Base-by-base conservation (phyloP, 2,329 filamentous ascomycete genomes). In the Malbranchea zuffiana region DNA sequence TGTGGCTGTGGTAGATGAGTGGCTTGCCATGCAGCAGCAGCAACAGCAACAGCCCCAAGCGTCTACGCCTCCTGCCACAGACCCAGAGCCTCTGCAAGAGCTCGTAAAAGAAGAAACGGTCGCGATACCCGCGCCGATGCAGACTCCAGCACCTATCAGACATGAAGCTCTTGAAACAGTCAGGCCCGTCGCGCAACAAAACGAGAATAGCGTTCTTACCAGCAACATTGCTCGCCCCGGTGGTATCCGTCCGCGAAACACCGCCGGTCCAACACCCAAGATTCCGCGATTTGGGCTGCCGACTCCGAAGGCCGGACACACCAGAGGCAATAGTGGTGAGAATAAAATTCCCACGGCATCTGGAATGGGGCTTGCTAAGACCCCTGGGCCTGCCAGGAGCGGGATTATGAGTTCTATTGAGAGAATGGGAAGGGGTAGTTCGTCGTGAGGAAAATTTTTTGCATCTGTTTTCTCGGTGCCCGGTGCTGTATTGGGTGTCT, bases 341-440 rank as follows among this genome's bases (percentile, higher is more conserved):
- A 37, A 35, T 3, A 37, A 41, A 11, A 32, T 38, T 41, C 39
- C 38, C 11, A 55, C 53, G n/a, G n/a, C n/a, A n/a, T n/a, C n/a
- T n/a, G n/a, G n/a, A 32, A 57, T 56, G 11, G 55, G 55, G 2
- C 60, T 60, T 42, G 56, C 55, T 10, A 52, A 35, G 21, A 42
- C 57, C 17, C 53, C 54, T 25, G 54, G 54, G 1, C 56, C 59
- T 6, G 62, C 63, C 10, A 71, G 82, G 50, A 83, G 80, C 52
- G 77, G 80, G 39, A 80, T 90, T 52, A 79, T 92, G 78, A 81
- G 72, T 49, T 85, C 81, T 12, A 90, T 92, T 56, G 84, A 92
- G 67, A 76, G 79, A 61, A 92, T 92, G 85, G 84, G 84, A 6
- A 78, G 69, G 36, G 52, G 47, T 35, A 44, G 44, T 23, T 31